Evolutionary conservation across 2,329 filamentous ascomycete species (phyloP).

Genomic region (Myotisia sp.): DNA sequence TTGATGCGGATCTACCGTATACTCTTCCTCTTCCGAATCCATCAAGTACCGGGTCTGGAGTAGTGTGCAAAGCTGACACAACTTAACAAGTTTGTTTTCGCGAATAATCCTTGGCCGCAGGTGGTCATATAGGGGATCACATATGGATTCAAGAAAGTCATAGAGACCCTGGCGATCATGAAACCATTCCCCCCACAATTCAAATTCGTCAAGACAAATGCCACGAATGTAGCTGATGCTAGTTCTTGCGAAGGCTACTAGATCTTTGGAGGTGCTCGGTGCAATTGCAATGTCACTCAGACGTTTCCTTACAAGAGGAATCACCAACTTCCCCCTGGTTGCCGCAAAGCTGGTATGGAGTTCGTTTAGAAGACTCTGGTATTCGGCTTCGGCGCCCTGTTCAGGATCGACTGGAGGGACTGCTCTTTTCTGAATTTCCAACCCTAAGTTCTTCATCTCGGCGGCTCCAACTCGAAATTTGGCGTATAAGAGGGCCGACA

Average conservation of each 20-base stretch:
- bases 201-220: constrained; percentile 53
- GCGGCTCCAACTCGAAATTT: constrained; percentile 55
- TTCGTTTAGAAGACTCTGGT: constrained; percentile 51
- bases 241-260: constrained; percentile 50
- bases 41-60: constrained; percentile 53
- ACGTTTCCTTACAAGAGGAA: constrained; percentile 50
- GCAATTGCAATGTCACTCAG: constrained; percentile 41
- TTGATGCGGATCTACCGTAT: constrained; percentile 33
- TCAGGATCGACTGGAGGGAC: constrained; percentile 46
- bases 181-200: constrained; percentile 54
- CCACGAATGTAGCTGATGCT: constrained; percentile 52
- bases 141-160: constrained; percentile 52
- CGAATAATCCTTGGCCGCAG: constrained; percentile 51
- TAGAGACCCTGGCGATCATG: constrained; percentile 48
- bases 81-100: constrained; percentile 50
- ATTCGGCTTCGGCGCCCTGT: constrained; percentile 46
- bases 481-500: constrained; percentile 56
- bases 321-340: constrained; percentile 43
- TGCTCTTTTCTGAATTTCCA: constrained; percentile 54
- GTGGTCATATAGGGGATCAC: constrained; percentile 54
- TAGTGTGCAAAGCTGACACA: constrained; percentile 53
- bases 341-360: constrained; percentile 50
- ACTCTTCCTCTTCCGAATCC: constrained; percentile 40
- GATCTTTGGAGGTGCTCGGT: constrained; percentile 46
- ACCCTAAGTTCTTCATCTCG: constrained; percentile 50